These are phyloP conservation scores for Trametes hirsuta DNA, from an alignment of 1,284 basidiomycete species.

Conservation along the genomic window DNA sequence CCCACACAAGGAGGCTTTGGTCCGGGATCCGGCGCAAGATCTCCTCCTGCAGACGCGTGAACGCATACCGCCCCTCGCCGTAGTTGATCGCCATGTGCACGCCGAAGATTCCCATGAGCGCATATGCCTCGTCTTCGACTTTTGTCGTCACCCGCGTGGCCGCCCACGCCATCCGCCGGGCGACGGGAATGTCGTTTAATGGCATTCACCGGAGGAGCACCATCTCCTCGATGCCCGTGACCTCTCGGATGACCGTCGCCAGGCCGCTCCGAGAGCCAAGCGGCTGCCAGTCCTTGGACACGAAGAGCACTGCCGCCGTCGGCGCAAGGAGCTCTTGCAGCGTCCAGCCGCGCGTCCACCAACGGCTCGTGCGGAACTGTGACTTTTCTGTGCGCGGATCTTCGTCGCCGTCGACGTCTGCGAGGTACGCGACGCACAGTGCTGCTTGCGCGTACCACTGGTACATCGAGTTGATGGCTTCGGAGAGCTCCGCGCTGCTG, in stretches of 20 bases:
- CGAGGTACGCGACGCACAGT: not conserved
- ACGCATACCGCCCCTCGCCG: not conserved
- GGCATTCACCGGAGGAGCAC: not conserved
- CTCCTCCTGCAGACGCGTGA: not conserved
- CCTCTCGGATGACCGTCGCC: not conserved
- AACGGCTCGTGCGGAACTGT: not conserved
- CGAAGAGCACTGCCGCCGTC: not conserved
- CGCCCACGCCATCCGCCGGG: not conserved
- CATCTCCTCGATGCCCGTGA: not conserved
- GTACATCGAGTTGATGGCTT: conserved; percentile 2
- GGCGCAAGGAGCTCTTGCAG: conserved; percentile 1
- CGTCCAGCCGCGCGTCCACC: not conserved
- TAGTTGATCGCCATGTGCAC: not conserved
- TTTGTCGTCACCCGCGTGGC: not conserved
- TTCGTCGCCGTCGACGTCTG: not conserved
- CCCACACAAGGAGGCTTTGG: not conserved
- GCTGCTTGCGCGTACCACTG: not conserved
- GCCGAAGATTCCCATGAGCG: not conserved
- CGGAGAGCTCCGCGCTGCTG: not conserved
- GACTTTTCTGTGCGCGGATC: not conserved
- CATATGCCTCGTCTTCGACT: not conserved
- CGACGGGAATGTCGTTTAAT: not conserved
- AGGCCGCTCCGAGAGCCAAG: not conserved
- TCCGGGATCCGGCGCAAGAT: not conserved
- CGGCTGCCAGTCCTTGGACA: not conserved